A percentile compares a stretch with the other conserved stretches of the same genome.
phyloP scores from a whole-genome alignment of 345 rosid species.

The Erucastrum elatum region DNA sequence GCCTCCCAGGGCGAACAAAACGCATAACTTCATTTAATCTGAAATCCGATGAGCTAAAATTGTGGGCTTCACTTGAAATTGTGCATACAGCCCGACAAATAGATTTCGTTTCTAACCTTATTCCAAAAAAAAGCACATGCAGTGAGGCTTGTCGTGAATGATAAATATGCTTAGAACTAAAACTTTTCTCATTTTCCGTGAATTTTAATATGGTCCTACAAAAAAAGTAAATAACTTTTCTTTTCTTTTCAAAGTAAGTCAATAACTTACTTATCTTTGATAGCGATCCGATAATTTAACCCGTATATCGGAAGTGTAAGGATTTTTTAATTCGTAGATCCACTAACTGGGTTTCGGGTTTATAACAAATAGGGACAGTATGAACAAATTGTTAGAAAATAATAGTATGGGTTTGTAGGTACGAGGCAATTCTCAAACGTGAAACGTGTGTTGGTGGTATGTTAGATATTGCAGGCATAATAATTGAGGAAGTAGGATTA shows the following conservation, averaged over 20 bases:
- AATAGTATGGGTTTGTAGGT: constrained; percentile 31
- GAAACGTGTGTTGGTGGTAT: constrained; percentile 37
- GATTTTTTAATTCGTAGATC: not conserved
- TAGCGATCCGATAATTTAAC: not conserved
- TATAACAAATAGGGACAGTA: constrained; percentile 20
- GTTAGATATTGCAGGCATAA: constrained; percentile 35
- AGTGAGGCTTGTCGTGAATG: not conserved
- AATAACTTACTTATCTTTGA: too few species aligned
- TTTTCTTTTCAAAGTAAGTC: too few species aligned
- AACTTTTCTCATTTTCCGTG: too few species aligned
- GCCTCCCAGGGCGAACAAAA: too few species aligned
- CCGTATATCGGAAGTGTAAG: not conserved
- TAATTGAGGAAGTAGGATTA: constrained; percentile 25
- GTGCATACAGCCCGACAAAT: too few species aligned
- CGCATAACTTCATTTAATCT: too few species aligned
- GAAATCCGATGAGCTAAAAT: too few species aligned
- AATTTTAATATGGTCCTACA: too few species aligned
- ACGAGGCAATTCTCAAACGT: constrained; percentile 37
- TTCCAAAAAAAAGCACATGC: not conserved
- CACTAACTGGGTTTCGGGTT: not conserved
- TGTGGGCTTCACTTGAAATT: too few species aligned
- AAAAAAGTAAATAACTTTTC: too few species aligned
- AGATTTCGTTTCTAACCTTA: too few species aligned
- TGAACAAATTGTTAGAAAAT: not conserved
- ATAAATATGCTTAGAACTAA: too few species aligned